These are phyloP conservation scores for Cryptococcus sp. DNA, from an alignment of 1,284 basidiomycete genomes.

Conservation along the genomic window DNA sequence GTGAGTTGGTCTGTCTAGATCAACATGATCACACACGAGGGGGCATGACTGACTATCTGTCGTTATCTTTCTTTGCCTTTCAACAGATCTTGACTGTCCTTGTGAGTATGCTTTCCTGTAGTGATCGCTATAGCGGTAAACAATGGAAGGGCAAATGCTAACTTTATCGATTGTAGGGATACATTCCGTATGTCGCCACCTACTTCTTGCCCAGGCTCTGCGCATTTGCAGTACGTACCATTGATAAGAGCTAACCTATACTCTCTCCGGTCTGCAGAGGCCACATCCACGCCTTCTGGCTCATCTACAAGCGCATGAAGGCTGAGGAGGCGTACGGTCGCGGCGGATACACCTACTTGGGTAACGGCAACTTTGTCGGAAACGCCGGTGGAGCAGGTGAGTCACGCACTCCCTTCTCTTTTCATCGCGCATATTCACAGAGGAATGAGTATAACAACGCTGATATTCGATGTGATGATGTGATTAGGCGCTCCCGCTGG, in stretches of 20 bases:
- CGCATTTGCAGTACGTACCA: too few relatives aligned
- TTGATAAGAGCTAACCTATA: too few relatives aligned
- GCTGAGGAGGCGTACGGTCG: constrained; percentile 73
- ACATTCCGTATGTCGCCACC: constrained; percentile 19
- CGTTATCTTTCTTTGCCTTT: too few relatives aligned
- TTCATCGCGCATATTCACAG: too few relatives aligned
- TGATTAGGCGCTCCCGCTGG: constrained; percentile 8
- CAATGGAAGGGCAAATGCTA: background rate
- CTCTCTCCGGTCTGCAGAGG: constrained; percentile 38
- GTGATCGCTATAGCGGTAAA: too few relatives aligned
- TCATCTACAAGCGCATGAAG: constrained; percentile 65
- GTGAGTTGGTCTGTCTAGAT: background rate
- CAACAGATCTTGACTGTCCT: too few relatives aligned
- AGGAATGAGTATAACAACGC: background rate
- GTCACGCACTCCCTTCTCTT: too few relatives aligned
- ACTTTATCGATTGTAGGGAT: constrained; percentile 13
- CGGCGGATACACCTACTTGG: constrained; percentile 61
- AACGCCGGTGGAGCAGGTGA: constrained; percentile 10
- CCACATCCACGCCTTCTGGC: constrained; percentile 59
- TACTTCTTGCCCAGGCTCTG: background rate
- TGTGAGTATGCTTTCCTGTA: too few relatives aligned
- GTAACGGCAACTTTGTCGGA: constrained; percentile 50
- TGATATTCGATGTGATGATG: background rate
- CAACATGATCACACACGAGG: too few relatives aligned
- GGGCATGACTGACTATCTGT: too few relatives aligned